Conservation (phyloP, 2,329 filamentous ascomycete species). For the Botrytis byssoidea region DNA sequence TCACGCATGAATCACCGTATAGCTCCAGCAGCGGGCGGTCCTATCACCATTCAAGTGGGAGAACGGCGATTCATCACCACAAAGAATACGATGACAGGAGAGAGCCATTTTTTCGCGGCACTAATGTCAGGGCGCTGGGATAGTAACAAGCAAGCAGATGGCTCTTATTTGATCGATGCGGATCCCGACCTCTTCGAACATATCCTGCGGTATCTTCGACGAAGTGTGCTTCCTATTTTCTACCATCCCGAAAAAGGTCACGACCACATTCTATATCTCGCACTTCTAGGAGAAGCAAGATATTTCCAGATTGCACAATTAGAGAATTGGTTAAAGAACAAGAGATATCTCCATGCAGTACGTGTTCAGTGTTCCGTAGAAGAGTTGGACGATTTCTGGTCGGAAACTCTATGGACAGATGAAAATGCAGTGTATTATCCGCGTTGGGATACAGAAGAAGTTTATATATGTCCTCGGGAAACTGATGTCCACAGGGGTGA, state of each 20-base stretch:
- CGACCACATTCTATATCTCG: constrained; percentile 40
- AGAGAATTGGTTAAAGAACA: constrained; percentile 33
- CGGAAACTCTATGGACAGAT: background rate
- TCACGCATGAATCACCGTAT: background rate
- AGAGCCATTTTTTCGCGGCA: constrained; percentile 1
- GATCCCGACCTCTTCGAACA: constrained; percentile 41
- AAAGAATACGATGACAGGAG: background rate
- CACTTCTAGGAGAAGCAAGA: constrained; percentile 39
- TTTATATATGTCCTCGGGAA: constrained; percentile 42
- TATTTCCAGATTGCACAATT: constrained; percentile 40
- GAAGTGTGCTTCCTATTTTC: constrained; percentile 40
- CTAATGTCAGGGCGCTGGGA: constrained; percentile 33
- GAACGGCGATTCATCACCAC: constrained; percentile 20
- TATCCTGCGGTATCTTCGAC: constrained; percentile 41
- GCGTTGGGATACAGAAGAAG: constrained; percentile 39
- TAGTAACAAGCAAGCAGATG: constrained; percentile 35
- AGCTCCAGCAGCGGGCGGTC: background rate
- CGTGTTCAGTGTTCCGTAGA: background rate
- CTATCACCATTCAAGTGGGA: constrained; percentile 18
- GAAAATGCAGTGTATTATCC: constrained; percentile 11
- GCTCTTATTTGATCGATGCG: constrained; percentile 43
- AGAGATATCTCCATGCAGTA: constrained; percentile 22
- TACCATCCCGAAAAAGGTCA: constrained; percentile 37
- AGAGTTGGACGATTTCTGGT: constrained; percentile 14
- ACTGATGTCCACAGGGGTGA: constrained; percentile 28